These are phyloP conservation scores for Coffea eugenioides DNA, from an alignment of 257 asterid species.

Conservation along the genomic window DNA sequence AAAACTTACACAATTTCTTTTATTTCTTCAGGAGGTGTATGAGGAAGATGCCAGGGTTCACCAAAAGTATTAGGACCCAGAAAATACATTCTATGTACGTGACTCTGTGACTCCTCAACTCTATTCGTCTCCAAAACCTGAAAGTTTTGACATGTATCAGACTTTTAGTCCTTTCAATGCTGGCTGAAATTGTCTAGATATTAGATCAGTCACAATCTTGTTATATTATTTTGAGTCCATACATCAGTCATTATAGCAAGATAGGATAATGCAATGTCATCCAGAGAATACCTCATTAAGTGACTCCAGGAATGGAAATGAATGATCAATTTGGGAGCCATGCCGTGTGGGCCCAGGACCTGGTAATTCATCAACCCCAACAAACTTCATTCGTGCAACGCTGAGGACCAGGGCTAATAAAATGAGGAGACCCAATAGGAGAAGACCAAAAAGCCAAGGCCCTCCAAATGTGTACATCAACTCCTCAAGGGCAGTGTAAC, in stretches of 20 bases:
- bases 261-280: slow-evolving; percentile 10
- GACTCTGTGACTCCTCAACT: slow-evolving; percentile 97
- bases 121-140: slow-evolving; percentile 99
- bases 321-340: slow-evolving; percentile 95
- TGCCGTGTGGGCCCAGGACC: slow-evolving; percentile 95
- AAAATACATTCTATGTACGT: slow-evolving; percentile 95
- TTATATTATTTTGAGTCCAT: neutral
- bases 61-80: slow-evolving; percentile 90
- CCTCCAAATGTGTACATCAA: slow-evolving; percentile 97
- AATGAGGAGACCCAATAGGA: slow-evolving; percentile 81
- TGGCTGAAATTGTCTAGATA: neutral
- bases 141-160: slow-evolving; percentile 24
- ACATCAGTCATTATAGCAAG: neutral
- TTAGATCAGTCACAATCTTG: no score
- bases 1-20: slow-evolving; percentile 87
- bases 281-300: slow-evolving; percentile 71
- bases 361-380: slow-evolving; percentile 87
- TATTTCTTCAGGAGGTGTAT: slow-evolving; percentile 91
- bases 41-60: slow-evolving; percentile 99
- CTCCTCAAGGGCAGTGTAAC: slow-evolving; percentile 98
- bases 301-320: slow-evolving; percentile 96
- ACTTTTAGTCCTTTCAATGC: slow-evolving; percentile 13
- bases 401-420: slow-evolving; percentile 92
- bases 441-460: slow-evolving; percentile 95
- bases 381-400: slow-evolving; percentile 95